These are phyloP conservation scores for Excoecaria cochinchinensis DNA, from an alignment of 345 rosid species.

Conservation along the genomic window DNA sequence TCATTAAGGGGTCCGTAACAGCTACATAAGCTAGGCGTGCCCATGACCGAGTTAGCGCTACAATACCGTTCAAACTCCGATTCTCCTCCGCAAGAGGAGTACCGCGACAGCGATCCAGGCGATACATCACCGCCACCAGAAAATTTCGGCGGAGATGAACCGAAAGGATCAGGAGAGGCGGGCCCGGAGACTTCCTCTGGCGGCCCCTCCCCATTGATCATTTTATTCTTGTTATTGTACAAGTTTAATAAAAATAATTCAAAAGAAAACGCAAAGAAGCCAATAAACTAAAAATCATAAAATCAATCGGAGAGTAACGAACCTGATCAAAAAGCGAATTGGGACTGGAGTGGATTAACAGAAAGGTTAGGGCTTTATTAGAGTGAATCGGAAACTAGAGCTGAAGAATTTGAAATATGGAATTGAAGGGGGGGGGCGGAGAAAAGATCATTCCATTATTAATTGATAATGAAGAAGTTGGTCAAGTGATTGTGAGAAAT, in stretches of 20 bases:
- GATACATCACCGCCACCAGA: slow-evolving; percentile 43
- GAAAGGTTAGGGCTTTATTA: neutral
- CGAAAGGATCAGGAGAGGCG: slow-evolving; percentile 45
- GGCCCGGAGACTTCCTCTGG: slow-evolving; percentile 31
- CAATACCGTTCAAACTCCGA: slow-evolving; percentile 79
- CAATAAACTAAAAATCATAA: neutral
- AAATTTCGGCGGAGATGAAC: slow-evolving; percentile 30
- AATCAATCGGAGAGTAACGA: neutral
- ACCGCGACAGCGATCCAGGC: slow-evolving; percentile 48
- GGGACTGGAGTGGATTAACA: neutral
- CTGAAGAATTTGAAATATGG: neutral
- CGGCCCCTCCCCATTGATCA: slow-evolving; percentile 55
- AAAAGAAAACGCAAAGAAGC: neutral
- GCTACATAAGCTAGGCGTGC: slow-evolving; percentile 73
- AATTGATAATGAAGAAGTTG: neutral
- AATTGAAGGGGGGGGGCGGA: neutral
- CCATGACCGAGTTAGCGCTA: slow-evolving; percentile 79
- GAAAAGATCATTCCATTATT: neutral
- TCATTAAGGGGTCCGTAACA: slow-evolving; percentile 54
- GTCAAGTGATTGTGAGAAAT: neutral
- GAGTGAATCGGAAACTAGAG: neutral
- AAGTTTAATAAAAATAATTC: neutral
- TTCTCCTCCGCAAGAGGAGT: slow-evolving; percentile 84
- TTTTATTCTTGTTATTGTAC: slow-evolving; percentile 21
- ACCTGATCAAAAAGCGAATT: neutral